Evolutionary conservation across 176 grass and related monocot species (phyloP).

Genomic region (Phoenix dactylifera): DNA sequence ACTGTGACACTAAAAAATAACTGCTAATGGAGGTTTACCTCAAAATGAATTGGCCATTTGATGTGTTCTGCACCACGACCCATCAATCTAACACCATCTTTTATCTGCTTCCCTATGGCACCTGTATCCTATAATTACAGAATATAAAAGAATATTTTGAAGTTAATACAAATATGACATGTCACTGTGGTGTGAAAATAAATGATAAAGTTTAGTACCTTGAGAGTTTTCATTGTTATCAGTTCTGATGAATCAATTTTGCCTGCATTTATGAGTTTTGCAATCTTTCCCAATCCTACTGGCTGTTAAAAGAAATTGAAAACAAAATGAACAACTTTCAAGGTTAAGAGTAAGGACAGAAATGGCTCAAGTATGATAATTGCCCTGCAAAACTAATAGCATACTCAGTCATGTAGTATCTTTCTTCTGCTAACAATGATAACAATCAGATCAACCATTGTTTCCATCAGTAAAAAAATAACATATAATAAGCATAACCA

Average conservation of each 20-base stretch:
- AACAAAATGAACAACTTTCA: constrained; percentile 5
- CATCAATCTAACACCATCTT: constrained; percentile 96
- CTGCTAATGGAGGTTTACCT: constrained; percentile 27
- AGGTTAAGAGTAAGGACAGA: too few species aligned
- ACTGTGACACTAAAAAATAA: background rate
- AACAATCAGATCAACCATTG: too few species aligned
- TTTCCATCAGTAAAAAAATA: too few species aligned
- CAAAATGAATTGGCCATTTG: constrained; percentile 94
- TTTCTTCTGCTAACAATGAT: too few species aligned
- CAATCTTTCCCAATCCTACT: constrained; percentile 86
- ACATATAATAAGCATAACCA: too few species aligned
- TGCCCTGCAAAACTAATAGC: too few species aligned
- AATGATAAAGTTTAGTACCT: constrained; percentile 34
- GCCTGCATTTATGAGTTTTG: constrained; percentile 82
- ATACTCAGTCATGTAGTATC: too few species aligned
- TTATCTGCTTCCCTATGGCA: constrained; percentile 92
- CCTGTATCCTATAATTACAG: constrained; percentile 44
- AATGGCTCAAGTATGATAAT: too few species aligned
- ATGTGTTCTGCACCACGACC: constrained; percentile 85
- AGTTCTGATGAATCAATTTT: constrained; percentile 85
- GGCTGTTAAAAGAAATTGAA: constrained; percentile 40
- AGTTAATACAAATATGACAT: background rate
- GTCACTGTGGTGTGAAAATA: too few species aligned
- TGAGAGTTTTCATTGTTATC: constrained; percentile 93
- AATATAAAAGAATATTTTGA: background rate